A percentile compares a stretch with the other conserved stretches of the same genome.
Conservation (phyloP, 192 early-diverging fungal genomes). For the Linnemannia hyalina region DNA sequence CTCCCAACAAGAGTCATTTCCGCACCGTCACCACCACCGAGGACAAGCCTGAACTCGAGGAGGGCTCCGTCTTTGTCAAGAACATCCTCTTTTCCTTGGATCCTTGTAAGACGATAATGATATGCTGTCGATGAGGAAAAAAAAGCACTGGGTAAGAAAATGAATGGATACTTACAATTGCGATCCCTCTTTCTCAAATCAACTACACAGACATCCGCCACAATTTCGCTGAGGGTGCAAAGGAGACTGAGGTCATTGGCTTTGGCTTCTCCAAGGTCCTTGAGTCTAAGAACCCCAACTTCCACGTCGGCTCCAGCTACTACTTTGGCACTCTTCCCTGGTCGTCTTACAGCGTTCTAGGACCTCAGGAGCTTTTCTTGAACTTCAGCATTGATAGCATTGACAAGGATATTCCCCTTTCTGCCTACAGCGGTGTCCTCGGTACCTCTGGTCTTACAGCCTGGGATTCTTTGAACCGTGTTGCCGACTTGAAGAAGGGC, state of each 20-base stretch:
- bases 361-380: constrained; percentile 57
- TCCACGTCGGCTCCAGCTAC: constrained; percentile 67
- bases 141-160: too few relatives aligned
- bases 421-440: constrained; percentile 32
- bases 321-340: constrained; percentile 61
- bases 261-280: constrained; percentile 76
- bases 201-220: constrained; percentile 33
- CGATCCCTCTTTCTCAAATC: too few relatives aligned
- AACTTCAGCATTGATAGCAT: constrained; percentile 82
- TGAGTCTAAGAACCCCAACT: constrained; percentile 70
- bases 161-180: not conserved
- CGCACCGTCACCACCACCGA: constrained; percentile 14
- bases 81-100: constrained; percentile 80
- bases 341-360: constrained; percentile 53
- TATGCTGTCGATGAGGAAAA: not conserved
- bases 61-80: constrained; percentile 70
- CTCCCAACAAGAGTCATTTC: constrained; percentile 50
- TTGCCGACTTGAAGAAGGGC: constrained; percentile 82
- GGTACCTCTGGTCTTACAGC: constrained; percentile 32
- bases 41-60: constrained; percentile 36
- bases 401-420: constrained; percentile 34
- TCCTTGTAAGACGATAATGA: constrained; percentile 73
- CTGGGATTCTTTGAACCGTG: constrained; percentile 63
- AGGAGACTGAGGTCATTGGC: constrained; percentile 66
- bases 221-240: constrained; percentile 24